Percentiles rank a stretch among this genome's conserved stretches.
These are phyloP conservation scores for Wickerhamiella brachini DNA, from an alignment of 805 yeast species.

Conservation along the genomic window DNA sequence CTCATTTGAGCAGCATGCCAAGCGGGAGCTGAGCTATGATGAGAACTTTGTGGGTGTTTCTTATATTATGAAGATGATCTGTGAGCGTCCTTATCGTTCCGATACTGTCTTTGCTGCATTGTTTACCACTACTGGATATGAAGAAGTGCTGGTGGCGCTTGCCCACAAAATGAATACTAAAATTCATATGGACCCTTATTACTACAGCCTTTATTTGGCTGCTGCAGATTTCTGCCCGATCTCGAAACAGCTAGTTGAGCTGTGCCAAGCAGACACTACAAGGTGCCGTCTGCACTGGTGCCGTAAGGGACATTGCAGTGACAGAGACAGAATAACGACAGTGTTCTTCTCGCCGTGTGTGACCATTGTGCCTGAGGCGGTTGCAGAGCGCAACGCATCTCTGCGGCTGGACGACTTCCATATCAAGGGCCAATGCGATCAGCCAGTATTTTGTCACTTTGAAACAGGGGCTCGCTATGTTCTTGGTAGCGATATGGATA, in stretches of 20 bases:
- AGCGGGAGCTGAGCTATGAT: constrained; percentile 34
- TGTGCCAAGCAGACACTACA: constrained; percentile 9
- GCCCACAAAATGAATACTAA: constrained; percentile 17
- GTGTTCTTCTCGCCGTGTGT: constrained; percentile 10
- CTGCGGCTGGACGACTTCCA: constrained; percentile 6
- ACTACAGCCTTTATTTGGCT: constrained; percentile 15
- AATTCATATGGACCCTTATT: constrained; percentile 24
- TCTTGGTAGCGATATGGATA: constrained; percentile 4
- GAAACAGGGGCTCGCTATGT: constrained; percentile 11
- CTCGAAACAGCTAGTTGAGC: constrained; percentile 11
- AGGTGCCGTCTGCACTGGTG: constrained; percentile 18
- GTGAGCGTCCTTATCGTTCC: constrained; percentile 28
- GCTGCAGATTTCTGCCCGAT: constrained; percentile 15
- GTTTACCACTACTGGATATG: constrained; percentile 37
- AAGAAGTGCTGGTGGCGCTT: constrained; percentile 36
- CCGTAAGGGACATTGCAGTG: constrained; percentile 10
- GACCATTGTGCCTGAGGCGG: constrained; percentile 5
- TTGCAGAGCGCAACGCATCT: constrained; percentile 5
- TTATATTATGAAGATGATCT: constrained; percentile 24
- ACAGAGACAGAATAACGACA: constrained; percentile 9
- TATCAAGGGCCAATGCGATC: constrained; percentile 5
- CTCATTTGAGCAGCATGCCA: constrained; percentile 36
- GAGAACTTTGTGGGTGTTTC: constrained; percentile 32
- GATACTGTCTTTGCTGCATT: constrained; percentile 30
- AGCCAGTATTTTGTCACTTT: constrained; percentile 2